These are phyloP conservation scores for Clonostachys rhizophaga DNA, from an alignment of 2,329 filamentous ascomycete species.

Conservation along the genomic window DNA sequence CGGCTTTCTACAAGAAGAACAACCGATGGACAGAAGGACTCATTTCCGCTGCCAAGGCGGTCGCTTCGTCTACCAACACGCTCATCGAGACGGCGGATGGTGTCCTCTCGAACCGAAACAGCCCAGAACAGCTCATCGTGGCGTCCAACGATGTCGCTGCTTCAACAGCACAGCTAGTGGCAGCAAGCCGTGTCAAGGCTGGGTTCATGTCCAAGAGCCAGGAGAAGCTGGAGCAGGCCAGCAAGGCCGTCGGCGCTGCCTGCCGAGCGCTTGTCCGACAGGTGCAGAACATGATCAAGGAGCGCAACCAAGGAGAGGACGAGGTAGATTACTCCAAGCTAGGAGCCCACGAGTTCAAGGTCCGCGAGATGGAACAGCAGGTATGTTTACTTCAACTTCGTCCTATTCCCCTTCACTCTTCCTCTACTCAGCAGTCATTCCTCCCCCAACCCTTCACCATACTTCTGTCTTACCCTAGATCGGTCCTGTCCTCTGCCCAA, in stretches of 20 bases:
- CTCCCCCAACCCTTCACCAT: background rate
- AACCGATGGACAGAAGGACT: constrained; percentile 98
- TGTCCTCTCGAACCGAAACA: constrained; percentile 87
- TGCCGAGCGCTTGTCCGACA: constrained; percentile 86
- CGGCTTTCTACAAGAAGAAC: constrained; percentile 99
- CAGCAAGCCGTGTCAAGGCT: constrained; percentile 92
- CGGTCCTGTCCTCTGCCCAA: background rate
- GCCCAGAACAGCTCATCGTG: constrained; percentile 94
- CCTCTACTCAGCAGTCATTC: background rate
- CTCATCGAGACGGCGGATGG: constrained; percentile 98
- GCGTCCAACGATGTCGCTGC: constrained; percentile 96
- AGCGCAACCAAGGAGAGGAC: constrained; percentile 78
- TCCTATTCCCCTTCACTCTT: background rate
- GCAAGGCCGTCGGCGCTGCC: constrained; percentile 86
- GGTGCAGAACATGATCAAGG: constrained; percentile 90
- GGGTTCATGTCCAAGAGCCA: constrained; percentile 98
- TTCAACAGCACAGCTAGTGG: constrained; percentile 93
- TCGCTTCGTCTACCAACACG: constrained; percentile 88
- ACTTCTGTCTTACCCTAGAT: background rate
- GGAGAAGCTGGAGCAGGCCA: constrained; percentile 83
- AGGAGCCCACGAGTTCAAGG: constrained; percentile 95
- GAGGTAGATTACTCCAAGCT: constrained; percentile 83
- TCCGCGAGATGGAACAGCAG: constrained; percentile 99
- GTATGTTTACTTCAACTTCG: constrained; percentile 40
- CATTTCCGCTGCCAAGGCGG: constrained; percentile 94